A percentile compares a stretch with the other conserved stretches of the same genome.
phyloP scores from a whole-genome alignment of 345 rosid species.

The Eutrema japonicum region DNA sequence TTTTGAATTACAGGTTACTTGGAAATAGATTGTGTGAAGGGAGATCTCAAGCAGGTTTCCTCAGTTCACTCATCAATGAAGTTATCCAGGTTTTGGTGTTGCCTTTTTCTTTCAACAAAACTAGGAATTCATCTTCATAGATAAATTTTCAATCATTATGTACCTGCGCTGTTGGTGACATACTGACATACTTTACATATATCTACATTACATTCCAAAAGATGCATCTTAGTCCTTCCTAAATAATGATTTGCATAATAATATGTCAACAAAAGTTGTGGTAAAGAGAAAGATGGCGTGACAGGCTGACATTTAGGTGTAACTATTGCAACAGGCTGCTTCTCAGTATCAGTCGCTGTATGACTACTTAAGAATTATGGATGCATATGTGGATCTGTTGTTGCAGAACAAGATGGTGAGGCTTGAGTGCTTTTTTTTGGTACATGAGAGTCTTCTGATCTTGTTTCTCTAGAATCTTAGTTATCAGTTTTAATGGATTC shows the following conservation, averaged over 20 bases:
- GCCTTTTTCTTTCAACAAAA: slow-evolving; percentile 26
- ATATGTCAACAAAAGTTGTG: slow-evolving; percentile 28
- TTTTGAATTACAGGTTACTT: slow-evolving; percentile 83
- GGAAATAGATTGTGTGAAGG: slow-evolving; percentile 75
- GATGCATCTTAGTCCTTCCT: slow-evolving; percentile 12
- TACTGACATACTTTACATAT: slow-evolving; percentile 15
- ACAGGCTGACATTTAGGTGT: slow-evolving; percentile 28
- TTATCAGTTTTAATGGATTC: slow-evolving; percentile 18
- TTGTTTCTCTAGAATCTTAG: slow-evolving; percentile 16
- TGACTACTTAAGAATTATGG: slow-evolving; percentile 75
- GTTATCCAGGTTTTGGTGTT: slow-evolving; percentile 64
- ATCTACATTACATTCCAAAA: slow-evolving; percentile 5
- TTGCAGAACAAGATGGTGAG: slow-evolving; percentile 80
- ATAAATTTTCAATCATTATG: slow-evolving; percentile 9
- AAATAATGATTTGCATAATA: neutral
- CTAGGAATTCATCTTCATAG: slow-evolving; percentile 6
- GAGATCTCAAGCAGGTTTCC: slow-evolving; percentile 44
- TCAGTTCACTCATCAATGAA: slow-evolving; percentile 52
- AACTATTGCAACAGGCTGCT: slow-evolving; percentile 53
- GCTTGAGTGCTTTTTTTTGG: slow-evolving; percentile 20
- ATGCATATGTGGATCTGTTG: slow-evolving; percentile 77
- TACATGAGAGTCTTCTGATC: slow-evolving; percentile 19
- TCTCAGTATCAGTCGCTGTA: slow-evolving; percentile 60
- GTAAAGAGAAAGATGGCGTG: slow-evolving; percentile 14
- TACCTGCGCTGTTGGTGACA: slow-evolving; percentile 9